These are phyloP conservation scores for Lumnitzera littorea DNA, from an alignment of 345 rosid species.

Conservation along the genomic window DNA sequence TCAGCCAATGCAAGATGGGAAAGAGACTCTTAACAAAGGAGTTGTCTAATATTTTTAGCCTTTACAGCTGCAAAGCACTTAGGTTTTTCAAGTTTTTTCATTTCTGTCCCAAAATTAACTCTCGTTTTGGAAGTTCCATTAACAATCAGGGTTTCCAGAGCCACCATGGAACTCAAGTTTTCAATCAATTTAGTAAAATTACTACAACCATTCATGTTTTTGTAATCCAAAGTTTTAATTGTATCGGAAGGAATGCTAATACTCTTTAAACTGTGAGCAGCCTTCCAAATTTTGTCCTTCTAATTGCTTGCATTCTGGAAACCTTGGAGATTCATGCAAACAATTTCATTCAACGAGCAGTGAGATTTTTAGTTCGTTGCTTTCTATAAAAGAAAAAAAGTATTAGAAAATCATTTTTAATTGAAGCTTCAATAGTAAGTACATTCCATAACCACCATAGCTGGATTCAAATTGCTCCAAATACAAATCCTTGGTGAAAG, in stretches of 20 bases:
- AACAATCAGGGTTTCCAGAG: too few relatives aligned
- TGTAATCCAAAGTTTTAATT: too few relatives aligned
- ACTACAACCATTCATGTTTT: too few relatives aligned
- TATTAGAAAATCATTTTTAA: background rate
- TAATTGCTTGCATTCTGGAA: background rate
- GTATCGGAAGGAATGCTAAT: background rate
- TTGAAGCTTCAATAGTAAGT: background rate
- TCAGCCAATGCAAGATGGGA: background rate
- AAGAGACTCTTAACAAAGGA: background rate
- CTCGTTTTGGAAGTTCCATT: too few relatives aligned
- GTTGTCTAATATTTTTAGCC: background rate
- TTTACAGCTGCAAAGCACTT: background rate
- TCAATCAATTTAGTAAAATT: too few relatives aligned
- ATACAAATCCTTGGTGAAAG: background rate
- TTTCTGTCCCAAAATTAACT: too few relatives aligned
- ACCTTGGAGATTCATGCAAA: background rate
- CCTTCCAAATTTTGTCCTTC: background rate
- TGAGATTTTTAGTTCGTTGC: background rate
- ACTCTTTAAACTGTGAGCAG: background rate
- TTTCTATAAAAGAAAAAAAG: background rate
- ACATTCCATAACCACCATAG: background rate
- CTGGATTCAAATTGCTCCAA: background rate
- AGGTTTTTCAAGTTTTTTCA: background rate
- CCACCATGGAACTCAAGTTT: too few relatives aligned
- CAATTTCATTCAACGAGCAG: background rate